Base-by-base conservation (phyloP, 2,329 filamentous ascomycete genomes). In the Xylaria multiplex region DNA sequence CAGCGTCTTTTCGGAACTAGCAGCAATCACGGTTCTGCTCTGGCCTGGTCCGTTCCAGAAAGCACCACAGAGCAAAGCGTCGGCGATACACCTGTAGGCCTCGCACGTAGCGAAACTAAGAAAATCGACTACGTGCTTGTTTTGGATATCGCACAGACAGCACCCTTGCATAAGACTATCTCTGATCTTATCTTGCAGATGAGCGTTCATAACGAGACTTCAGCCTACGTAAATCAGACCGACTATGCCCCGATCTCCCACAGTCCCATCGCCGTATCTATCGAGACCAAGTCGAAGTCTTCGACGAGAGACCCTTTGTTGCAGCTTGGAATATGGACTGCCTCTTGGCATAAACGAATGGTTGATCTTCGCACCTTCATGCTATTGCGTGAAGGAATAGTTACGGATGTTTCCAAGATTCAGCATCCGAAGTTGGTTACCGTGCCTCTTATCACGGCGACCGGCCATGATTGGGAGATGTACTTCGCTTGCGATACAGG, bases 251-350 rank as follows among this genome's bases (percentile, higher is more conserved):
- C 43, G 6, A 8, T 46, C 7, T 7, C 22, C 9, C 6, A 22
- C n/a, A 53, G 16, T 24, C 50, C n/a, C 6, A 53, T 53, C 19
- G 50, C 50, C 13, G n/a, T 53, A 13, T 40, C 32, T 2, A 53
- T 53, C 50, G 30, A 22, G 9, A 40, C 30, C n/a, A 53, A 53
- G 32, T 19, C 50, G 13, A 9, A 19, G 8, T 19, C 24, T 3
- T 3, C 32, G 11, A 2, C 14, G 13, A 22, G 24, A 19, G 50
- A 53, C 11, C 50, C 50, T 16, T 9, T 53, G 6, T 4, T 53
- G 13, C 50, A 53, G 50, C 32, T 53, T 14, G n/a, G 16, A 6
- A 53, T 53, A 11, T 53, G 50, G 50, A n/a, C 11, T 24, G 50
- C 50, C 9, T 30, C 50, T 22, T 53, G 50, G 50, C 50, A 53